Conservation (phyloP, 257 asterid species). For the Eustoma russellianum region DNA sequence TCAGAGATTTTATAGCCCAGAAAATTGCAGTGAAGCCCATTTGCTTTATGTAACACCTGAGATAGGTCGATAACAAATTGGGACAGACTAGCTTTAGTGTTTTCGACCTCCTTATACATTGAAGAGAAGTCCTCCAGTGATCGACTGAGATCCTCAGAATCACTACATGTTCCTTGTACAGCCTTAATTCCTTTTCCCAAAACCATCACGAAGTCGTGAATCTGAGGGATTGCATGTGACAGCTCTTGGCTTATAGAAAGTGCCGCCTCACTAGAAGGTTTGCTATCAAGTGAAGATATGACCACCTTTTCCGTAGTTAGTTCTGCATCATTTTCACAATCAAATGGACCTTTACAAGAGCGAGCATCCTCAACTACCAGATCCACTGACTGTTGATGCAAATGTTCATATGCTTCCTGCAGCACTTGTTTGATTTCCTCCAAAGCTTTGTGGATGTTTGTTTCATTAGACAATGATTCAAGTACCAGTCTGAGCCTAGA, state of each 20-base stretch:
- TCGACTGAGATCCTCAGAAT: constrained; percentile 43
- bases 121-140: constrained; percentile 41
- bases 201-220: constrained; percentile 49
- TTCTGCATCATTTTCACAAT: constrained; percentile 19
- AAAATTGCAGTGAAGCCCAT: constrained; percentile 61
- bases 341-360: constrained; percentile 18
- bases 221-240: constrained; percentile 49
- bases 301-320: constrained; percentile 20
- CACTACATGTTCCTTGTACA: constrained; percentile 42
- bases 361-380: constrained; percentile 20
- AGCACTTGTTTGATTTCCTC: constrained; percentile 44
- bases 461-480: constrained; percentile 44
- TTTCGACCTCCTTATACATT: constrained; percentile 40
- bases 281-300: constrained; percentile 24
- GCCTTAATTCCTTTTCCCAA: constrained; percentile 65
- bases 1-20: constrained; percentile 62
- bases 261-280: constrained; percentile 17
- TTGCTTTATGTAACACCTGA: constrained; percentile 48
- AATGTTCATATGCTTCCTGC: constrained; percentile 40
- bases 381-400: constrained; percentile 26
- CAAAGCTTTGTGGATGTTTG: constrained; percentile 38
- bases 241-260: constrained; percentile 36
- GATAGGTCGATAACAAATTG: constrained; percentile 70
- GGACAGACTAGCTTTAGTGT: constrained; percentile 26
- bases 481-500: constrained; percentile 51